These are phyloP conservation scores for Otatea glauca DNA, from an alignment of 176 grass and related monocot species.

Conservation along the genomic window DNA sequence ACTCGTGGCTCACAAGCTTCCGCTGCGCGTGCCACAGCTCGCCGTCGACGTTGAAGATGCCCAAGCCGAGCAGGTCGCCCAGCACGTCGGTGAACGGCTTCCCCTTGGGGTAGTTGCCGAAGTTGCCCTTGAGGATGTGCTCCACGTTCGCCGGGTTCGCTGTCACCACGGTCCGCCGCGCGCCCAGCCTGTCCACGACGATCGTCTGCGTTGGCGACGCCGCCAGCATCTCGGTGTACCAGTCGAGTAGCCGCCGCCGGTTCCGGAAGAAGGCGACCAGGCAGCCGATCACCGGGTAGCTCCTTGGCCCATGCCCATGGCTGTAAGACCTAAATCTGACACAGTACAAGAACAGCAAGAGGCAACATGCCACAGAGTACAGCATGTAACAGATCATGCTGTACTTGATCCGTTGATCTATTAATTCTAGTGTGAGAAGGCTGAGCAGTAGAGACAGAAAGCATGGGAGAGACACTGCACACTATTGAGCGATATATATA, in stretches of 20 bases:
- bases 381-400: slow-evolving; percentile 47
- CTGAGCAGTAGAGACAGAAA: neutral
- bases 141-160: slow-evolving; percentile 87
- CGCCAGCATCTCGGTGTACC: slow-evolving; percentile 82
- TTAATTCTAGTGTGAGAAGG: neutral
- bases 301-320: slow-evolving; percentile 48
- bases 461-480: slow-evolving; percentile 24
- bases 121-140: slow-evolving; percentile 75
- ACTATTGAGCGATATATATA: slow-evolving; percentile 35
- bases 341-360: slow-evolving; percentile 34
- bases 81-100: slow-evolving; percentile 86
- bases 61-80: slow-evolving; percentile 80
- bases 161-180: slow-evolving; percentile 70
- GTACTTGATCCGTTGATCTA: neutral
- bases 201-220: slow-evolving; percentile 78
- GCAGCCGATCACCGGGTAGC: slow-evolving; percentile 73
- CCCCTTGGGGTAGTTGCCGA: slow-evolving; percentile 89
- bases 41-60: slow-evolving; percentile 97
- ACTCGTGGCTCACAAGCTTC: slow-evolving; percentile 93
- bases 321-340: neutral
- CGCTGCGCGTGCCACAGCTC: slow-evolving; percentile 75
- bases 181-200: slow-evolving; percentile 65
- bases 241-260: slow-evolving; percentile 63
- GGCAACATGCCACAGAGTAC: slow-evolving; percentile 38
- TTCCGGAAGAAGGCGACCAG: slow-evolving; percentile 74